A percentile compares a stretch with the other conserved stretches of the same genome.
These are phyloP conservation scores for Lepidium africanum DNA, from an alignment of 345 rosid genomes.

Conservation along the genomic window DNA sequence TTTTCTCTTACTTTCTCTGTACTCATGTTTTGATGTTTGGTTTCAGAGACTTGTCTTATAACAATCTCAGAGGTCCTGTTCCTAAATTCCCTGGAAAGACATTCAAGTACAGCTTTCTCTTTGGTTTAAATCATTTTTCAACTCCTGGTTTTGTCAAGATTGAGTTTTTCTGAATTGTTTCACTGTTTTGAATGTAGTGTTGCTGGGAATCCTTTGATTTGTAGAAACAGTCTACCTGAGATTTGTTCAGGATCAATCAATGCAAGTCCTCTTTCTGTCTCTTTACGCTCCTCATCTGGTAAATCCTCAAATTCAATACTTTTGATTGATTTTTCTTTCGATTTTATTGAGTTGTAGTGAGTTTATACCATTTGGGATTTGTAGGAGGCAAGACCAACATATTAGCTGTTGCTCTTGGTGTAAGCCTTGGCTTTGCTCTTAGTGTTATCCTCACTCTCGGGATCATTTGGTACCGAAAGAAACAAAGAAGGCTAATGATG, in stretches of 20 bases:
- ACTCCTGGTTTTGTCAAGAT: neutral
- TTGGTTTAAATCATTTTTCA: neutral
- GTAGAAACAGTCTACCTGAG: conserved; percentile 46
- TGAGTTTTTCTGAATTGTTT: neutral
- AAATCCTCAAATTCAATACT: neutral
- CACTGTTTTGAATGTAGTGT: conserved; percentile 42
- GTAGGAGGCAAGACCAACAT: conserved; percentile 53
- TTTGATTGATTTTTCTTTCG: neutral
- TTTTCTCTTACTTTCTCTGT: neutral
- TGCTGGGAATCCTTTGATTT: conserved; percentile 74
- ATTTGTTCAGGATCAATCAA: conserved; percentile 59
- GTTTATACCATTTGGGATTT: conserved; percentile 12
- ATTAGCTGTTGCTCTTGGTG: conserved; percentile 64
- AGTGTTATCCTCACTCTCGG: conserved; percentile 43
- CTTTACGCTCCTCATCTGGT: conserved; percentile 54
- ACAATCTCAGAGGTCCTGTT: conserved; percentile 87
- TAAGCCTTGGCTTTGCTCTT: conserved; percentile 46
- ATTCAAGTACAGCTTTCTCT: conserved; percentile 51
- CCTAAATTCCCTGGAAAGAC: conserved; percentile 71
- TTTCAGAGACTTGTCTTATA: conserved; percentile 86
- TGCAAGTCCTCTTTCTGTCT: conserved; percentile 42
- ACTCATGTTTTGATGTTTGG: conserved; percentile 14
- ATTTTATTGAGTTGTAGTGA: neutral
- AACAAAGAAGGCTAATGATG: conserved; percentile 32
- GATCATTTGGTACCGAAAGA: conserved; percentile 50